Evolutionary conservation across 768 basidiomycete genomes (phyloP), one percentile per base, ranked within the genome.

Genomic region (Termitomyces heimii): DNA sequence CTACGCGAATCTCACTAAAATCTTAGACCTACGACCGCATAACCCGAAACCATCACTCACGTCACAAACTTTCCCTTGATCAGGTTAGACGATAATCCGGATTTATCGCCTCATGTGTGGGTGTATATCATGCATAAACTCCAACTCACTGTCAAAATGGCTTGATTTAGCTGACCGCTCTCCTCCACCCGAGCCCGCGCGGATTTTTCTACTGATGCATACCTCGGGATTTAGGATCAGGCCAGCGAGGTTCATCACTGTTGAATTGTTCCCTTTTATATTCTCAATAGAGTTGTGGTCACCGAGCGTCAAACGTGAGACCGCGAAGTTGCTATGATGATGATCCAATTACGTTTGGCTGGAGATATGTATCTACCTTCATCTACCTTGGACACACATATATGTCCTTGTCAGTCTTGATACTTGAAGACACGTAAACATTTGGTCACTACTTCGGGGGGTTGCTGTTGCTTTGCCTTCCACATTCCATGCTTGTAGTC

Each of bases 141-240:
- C 28, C 45, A 48, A 43, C 56, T 43, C 49, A 43, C 29, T 35
- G 53, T 45, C 53, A 51, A 40, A 45, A 45, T 60, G 39, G 16
- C 43, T 57, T 55, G 57, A 32, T 58, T 49, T 37, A 37, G 32
- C 45, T 24, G 28, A 53, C n/a, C 39, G 14, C 39, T 20, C 49
- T 14, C 35, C 24, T 22, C 13, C 34, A 55, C 34, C 37, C 39
- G 42, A 29, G 37, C 35, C 44, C 42, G 53, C 53, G 56, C 57
- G 57, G 54, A 58, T 51, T 55, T 46, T 16, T 28, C 12, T 13
- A 7, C 32, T 14, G 31, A 42, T 39, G 20, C 53, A 49, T 56
- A 56, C 57, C 57, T 62, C 57, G 60, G 60, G 50, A 57, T 48
- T 44, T 45, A 55, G 47, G 54, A 53, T 61, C 54, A 42, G 37